These are phyloP conservation scores for Ceratobasidium sp. DNA, from an alignment of 1,284 basidiomycete genomes.

Conservation along the genomic window DNA sequence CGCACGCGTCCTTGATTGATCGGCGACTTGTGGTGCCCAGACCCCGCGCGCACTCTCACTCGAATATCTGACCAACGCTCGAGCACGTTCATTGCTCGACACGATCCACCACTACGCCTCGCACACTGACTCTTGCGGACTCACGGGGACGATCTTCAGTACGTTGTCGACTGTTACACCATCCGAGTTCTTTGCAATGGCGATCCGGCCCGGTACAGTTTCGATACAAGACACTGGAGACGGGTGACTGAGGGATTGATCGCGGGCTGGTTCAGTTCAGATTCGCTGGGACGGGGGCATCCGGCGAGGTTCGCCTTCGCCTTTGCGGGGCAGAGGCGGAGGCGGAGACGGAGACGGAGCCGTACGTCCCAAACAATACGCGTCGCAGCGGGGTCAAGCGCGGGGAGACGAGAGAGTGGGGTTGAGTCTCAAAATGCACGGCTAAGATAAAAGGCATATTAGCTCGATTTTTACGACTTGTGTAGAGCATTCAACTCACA, in stretches of 20 bases:
- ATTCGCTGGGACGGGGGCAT: conserved; percentile 24
- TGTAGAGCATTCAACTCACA: neutral
- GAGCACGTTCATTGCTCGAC: conserved; percentile 43
- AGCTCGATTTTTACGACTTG: neutral
- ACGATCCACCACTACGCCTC: conserved; percentile 50
- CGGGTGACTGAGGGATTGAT: conserved; percentile 16
- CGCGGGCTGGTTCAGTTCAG: conserved; percentile 29
- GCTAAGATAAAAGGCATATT: neutral
- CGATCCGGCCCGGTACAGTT: conserved; percentile 46
- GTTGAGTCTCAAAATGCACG: conserved; percentile 15
- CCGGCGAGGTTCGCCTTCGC: conserved; percentile 27
- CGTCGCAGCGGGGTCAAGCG: conserved; percentile 16
- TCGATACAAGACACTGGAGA: conserved; percentile 45
- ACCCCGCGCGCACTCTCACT: conserved; percentile 42
- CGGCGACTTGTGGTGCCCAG: conserved; percentile 36
- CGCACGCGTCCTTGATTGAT: conserved; percentile 45
- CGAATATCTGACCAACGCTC: conserved; percentile 39
- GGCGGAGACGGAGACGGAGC: no score
- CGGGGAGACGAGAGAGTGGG: conserved; percentile 17
- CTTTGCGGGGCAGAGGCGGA: no score
- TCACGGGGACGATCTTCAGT: conserved; percentile 43
- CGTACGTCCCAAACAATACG: conserved; percentile 33
- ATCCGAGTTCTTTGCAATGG: conserved; percentile 38
- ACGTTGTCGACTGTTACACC: conserved; percentile 47
- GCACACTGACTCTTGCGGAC: conserved; percentile 42